These are phyloP conservation scores for Moringa oleifera DNA, from an alignment of 345 rosid genomes.

Conservation along the genomic window DNA sequence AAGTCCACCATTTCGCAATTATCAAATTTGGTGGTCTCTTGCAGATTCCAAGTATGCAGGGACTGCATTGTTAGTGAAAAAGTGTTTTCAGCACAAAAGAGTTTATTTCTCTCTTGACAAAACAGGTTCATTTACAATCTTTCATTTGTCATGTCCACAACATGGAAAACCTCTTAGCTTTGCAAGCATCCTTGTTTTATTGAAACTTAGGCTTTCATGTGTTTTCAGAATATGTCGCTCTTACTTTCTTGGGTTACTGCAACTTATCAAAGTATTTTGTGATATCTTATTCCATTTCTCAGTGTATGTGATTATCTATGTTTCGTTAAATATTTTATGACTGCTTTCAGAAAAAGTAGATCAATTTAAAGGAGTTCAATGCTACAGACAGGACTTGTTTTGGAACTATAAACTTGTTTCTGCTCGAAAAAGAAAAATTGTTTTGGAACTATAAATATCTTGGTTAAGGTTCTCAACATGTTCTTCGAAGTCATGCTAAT, in stretches of 20 bases:
- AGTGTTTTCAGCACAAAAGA: constrained; percentile 55
- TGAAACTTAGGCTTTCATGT: neutral
- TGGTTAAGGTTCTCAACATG: too few relatives aligned
- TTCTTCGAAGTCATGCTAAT: too few relatives aligned
- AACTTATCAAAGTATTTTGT: neutral
- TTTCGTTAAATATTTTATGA: too few relatives aligned
- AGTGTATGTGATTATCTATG: neutral
- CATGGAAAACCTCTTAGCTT: neutral
- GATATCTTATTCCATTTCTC: neutral
- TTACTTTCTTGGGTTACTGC: neutral
- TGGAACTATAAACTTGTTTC: too few relatives aligned
- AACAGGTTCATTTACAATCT: constrained; percentile 41
- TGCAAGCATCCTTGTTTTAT: neutral
- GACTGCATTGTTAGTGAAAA: constrained; percentile 84
- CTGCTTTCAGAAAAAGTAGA: too few relatives aligned
- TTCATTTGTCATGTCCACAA: neutral
- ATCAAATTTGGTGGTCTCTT: constrained; percentile 95
- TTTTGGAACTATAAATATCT: too few relatives aligned
- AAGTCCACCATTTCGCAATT: constrained; percentile 64
- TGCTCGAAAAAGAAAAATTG: too few relatives aligned
- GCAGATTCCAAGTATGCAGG: constrained; percentile 95
- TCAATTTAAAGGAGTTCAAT: too few relatives aligned
- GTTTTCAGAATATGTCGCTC: neutral
- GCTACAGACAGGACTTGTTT: too few relatives aligned
- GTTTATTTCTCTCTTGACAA: constrained; percentile 70